phyloP scores from a whole-genome alignment of 257 asterid genomes.

The Paraleonurus japonicus region DNA sequence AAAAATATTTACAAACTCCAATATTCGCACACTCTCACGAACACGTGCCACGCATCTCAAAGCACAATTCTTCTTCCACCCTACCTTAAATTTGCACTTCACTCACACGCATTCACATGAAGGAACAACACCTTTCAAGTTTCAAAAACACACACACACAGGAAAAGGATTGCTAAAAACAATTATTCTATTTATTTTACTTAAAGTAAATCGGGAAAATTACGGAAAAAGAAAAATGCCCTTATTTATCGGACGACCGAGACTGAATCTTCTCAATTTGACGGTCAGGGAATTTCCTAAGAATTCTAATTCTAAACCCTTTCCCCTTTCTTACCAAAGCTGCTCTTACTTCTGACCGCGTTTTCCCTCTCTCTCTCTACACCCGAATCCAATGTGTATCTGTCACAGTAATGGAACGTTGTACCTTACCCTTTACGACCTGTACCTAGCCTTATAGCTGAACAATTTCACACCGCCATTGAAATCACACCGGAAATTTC shows the following conservation, averaged over 20 bases:
- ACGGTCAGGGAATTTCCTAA: slow-evolving; percentile 14
- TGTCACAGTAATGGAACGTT: neutral
- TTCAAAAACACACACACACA: neutral
- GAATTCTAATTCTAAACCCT: neutral
- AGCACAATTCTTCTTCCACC: slow-evolving; percentile 13
- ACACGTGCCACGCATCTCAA: slow-evolving; percentile 24
- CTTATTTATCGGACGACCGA: slow-evolving; percentile 16
- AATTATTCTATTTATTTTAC: neutral
- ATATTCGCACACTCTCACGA: neutral
- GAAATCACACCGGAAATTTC: slow-evolving; percentile 14
- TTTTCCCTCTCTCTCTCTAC: slow-evolving; percentile 4
- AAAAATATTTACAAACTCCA: neutral
- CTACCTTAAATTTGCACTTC: no score
- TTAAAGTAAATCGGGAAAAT: neutral
- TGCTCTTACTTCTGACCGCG: slow-evolving; percentile 26
- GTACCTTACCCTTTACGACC: slow-evolving; percentile 24
- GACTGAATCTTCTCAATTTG: slow-evolving; percentile 18
- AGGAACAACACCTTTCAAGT: slow-evolving; percentile 20
- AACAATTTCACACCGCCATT: slow-evolving; percentile 32
- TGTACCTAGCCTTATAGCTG: slow-evolving; percentile 36
- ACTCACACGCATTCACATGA: neutral
- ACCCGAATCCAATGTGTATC: slow-evolving; percentile 29
- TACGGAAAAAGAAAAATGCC: neutral
- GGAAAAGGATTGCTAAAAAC: neutral
- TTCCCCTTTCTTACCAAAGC: slow-evolving; percentile 23